Percentiles rank a stretch among this genome's conserved stretches.
phyloP scores from a whole-genome alignment of 345 rosid species.

The Heritiera littoralis region DNA sequence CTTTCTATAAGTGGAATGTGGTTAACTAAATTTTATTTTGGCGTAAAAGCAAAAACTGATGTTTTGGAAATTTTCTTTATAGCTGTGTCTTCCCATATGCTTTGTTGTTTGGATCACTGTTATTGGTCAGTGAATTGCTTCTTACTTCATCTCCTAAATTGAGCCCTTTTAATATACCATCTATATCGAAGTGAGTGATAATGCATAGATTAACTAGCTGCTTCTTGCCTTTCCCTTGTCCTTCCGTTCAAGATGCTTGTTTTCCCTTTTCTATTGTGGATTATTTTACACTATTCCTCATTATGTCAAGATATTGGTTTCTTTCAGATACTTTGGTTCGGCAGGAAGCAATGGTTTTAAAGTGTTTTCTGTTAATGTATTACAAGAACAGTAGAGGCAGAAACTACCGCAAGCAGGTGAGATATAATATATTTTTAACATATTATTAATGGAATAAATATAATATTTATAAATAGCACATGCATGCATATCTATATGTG shows the following conservation, averaged over 20 bases:
- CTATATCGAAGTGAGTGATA: neutral
- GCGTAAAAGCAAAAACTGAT: neutral
- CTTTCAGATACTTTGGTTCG: slow-evolving; percentile 86
- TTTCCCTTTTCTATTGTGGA: slow-evolving; percentile 8
- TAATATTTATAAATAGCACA: neutral
- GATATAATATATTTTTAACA: neutral
- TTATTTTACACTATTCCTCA: slow-evolving; percentile 24
- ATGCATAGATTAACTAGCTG: neutral
- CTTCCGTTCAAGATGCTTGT: neutral
- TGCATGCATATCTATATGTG: neutral
- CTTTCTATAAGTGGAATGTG: neutral
- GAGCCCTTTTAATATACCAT: neutral
- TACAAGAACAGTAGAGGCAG: slow-evolving; percentile 96
- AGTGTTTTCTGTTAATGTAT: slow-evolving; percentile 83
- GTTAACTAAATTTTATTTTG: neutral
- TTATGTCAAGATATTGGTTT: slow-evolving; percentile 22
- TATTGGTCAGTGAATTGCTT: neutral
- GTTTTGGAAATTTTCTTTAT: neutral
- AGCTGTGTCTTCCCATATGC: neutral
- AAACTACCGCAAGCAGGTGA: slow-evolving; percentile 92
- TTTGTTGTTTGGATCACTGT: neutral
- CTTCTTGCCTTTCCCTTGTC: neutral
- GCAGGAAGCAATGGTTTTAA: slow-evolving; percentile 86
- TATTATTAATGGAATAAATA: slow-evolving; percentile 11
- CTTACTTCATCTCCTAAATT: slow-evolving; percentile 6